A percentile compares a stretch with the other conserved stretches of the same genome.
Evolutionary conservation across 1,139 yeast genomes (phyloP).

Genomic region (Sugiyamaella paludigena): DNA sequence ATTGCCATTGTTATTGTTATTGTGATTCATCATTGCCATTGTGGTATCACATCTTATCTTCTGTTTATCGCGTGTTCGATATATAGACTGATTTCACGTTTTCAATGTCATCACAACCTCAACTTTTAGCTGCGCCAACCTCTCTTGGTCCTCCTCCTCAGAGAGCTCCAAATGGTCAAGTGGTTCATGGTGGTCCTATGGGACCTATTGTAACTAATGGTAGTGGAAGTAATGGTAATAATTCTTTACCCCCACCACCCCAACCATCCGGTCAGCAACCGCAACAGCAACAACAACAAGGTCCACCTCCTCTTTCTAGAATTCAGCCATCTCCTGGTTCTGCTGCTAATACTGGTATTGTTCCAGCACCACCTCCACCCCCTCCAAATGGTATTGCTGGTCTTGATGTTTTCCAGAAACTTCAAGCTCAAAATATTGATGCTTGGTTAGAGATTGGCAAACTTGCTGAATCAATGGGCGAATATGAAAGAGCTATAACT

Average conservation of each 20-base stretch:
- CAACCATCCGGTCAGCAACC: conserved; percentile 20
- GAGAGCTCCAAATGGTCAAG: conserved; percentile 16
- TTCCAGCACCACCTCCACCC: conserved; percentile 32
- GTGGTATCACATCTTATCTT: too few species aligned
- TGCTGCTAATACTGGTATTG: conserved; percentile 1
- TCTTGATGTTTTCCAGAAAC: conserved; percentile 48
- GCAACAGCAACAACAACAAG: conserved; percentile 23
- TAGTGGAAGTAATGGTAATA: conserved; percentile 1
- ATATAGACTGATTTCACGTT: too few species aligned
- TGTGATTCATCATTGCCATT: too few species aligned
- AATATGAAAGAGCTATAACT: conserved; percentile 81
- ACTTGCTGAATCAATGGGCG: conserved; percentile 86
- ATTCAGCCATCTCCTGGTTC: conserved; percentile 11
- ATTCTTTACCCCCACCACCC: conserved; percentile 22
- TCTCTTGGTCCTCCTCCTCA: conserved; percentile 10
- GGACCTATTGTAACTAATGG: conserved; percentile 10
- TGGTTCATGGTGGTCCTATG: conserved; percentile 10
- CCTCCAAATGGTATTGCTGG: conserved; percentile 13
- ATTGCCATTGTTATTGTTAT: too few species aligned
- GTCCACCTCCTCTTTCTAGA: conserved; percentile 20
- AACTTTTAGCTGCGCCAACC: conserved; percentile 16
- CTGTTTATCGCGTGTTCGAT: too few species aligned
- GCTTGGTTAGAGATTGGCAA: conserved; percentile 91
- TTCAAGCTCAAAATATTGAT: conserved; percentile 63
- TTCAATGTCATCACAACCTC: conserved; percentile 16